These are phyloP conservation scores for Moelleriella libera DNA, from an alignment of 2,329 filamentous ascomycete genomes.

Conservation along the genomic window DNA sequence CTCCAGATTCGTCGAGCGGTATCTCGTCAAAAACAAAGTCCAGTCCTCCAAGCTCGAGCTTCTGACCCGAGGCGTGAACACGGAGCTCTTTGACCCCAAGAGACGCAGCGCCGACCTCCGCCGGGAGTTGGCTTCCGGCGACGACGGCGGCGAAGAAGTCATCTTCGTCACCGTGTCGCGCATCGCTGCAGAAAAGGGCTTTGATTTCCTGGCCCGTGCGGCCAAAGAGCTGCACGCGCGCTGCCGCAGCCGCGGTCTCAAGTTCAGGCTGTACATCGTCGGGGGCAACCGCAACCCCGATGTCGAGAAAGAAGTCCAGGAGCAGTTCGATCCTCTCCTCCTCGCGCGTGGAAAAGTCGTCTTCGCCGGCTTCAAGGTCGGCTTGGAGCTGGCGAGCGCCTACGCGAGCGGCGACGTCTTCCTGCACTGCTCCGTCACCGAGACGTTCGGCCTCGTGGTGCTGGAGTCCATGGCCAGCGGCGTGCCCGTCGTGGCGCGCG, in stretches of 20 bases:
- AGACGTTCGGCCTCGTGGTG: conserved; percentile 59
- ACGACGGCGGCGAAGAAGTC: too few relatives aligned
- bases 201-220: conserved; percentile 48
- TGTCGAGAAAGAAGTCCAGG: conserved; percentile 46
- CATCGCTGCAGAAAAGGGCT: conserved; percentile 57
- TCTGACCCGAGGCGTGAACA: conserved; percentile 51
- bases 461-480: conserved; percentile 59
- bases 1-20: conserved; percentile 45
- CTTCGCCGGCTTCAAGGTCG: conserved; percentile 53
- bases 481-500: conserved; percentile 53
- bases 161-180: conserved; percentile 54
- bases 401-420: conserved; percentile 59
- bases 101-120: conserved; percentile 37
- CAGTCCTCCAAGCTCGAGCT: conserved; percentile 42
- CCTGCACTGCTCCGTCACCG: conserved; percentile 56
- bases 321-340: conserved; percentile 38
- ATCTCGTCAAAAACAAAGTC: conserved; percentile 43
- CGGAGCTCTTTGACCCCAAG: conserved; percentile 42
- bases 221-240: conserved; percentile 39
- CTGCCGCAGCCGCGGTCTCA: conserved; percentile 35
- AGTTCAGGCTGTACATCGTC: conserved; percentile 52
- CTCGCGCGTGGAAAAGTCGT: conserved; percentile 38
- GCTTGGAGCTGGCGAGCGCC: conserved; percentile 45
- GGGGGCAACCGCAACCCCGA: conserved; percentile 52
- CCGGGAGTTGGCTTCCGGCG: conserved; percentile 40